Evolutionary conservation across 2,329 filamentous ascomycete genomes (phyloP).

Genomic region (Juglanconis juglandina): DNA sequence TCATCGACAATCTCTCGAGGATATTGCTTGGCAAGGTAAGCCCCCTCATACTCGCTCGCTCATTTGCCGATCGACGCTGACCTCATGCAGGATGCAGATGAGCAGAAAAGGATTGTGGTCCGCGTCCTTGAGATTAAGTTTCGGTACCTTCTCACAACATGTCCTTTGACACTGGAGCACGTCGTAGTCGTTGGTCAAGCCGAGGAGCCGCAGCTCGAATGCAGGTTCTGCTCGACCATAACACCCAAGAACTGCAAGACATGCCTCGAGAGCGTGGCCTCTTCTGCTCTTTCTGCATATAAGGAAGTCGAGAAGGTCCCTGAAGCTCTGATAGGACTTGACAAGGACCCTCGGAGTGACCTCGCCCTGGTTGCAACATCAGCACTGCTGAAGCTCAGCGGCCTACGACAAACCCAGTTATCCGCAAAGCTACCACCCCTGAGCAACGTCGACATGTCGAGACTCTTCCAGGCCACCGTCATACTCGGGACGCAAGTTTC

Average conservation of each 20-base stretch:
- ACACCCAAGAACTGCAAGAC: slow-evolving; percentile 15
- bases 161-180: slow-evolving; percentile 28
- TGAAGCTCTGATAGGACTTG: slow-evolving; percentile 21
- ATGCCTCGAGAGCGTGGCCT: slow-evolving; percentile 22
- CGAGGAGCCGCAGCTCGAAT: slow-evolving; percentile 18
- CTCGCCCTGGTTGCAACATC: slow-evolving; percentile 29
- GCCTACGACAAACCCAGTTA: slow-evolving; percentile 18
- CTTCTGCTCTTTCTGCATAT: slow-evolving; percentile 23
- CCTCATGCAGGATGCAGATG: background rate
- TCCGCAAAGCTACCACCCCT: slow-evolving; percentile 18
- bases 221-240: slow-evolving; percentile 21
- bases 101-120: slow-evolving; percentile 18
- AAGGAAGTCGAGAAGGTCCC: slow-evolving; percentile 21
- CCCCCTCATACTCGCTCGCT: background rate
- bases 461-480: slow-evolving; percentile 46
- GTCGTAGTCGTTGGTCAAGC: slow-evolving; percentile 23
- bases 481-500: slow-evolving; percentile 48
- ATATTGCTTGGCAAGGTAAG: slow-evolving; percentile 32
- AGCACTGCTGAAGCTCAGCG: slow-evolving; percentile 29
- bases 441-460: slow-evolving; percentile 23
- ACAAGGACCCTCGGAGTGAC: slow-evolving; percentile 31
- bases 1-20: slow-evolving; percentile 36
- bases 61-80: background rate
- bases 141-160: slow-evolving; percentile 43
- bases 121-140: slow-evolving; percentile 39